Percentiles rank a stretch among this genome's conserved stretches.
Evolutionary conservation across 495 filamentous ascomycete genomes (phyloP).

Genomic region (Rhizodiscina lignyota): DNA sequence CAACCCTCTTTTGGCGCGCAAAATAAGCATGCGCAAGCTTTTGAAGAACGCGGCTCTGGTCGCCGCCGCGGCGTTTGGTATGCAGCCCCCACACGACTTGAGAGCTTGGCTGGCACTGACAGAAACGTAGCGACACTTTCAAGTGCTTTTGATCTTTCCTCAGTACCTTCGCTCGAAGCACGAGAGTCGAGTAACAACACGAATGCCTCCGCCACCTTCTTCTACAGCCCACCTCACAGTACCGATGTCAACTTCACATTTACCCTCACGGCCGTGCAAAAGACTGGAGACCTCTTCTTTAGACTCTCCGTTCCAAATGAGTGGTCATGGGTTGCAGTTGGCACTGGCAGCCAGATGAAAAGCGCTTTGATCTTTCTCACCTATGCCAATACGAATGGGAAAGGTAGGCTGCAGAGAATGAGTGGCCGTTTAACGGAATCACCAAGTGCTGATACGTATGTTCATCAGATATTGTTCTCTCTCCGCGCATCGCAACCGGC

Average conservation of each 20-base stretch:
- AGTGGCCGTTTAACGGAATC: too few relatives aligned
- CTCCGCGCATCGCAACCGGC: constrained; percentile 26
- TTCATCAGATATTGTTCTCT: constrained; percentile 12
- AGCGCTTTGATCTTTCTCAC: constrained; percentile 33
- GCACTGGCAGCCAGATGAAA: constrained; percentile 35
- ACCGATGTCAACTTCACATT: constrained; percentile 25
- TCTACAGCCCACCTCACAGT: constrained; percentile 8
- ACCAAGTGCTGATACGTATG: neutral
- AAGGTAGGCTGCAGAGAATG: too few relatives aligned
- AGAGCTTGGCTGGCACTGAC: too few relatives aligned
- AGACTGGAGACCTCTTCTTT: constrained; percentile 29
- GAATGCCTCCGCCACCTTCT: constrained; percentile 20
- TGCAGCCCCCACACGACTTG: too few relatives aligned
- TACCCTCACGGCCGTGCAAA: constrained; percentile 27
- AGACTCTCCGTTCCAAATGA: constrained; percentile 26
- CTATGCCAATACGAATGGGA: constrained; percentile 26
- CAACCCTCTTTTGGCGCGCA: too few relatives aligned
- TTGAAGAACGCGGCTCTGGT: too few relatives aligned
- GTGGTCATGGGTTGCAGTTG: constrained; percentile 31
- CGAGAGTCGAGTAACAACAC: too few relatives aligned
- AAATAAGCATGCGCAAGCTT: too few relatives aligned
- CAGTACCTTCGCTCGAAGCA: too few relatives aligned
- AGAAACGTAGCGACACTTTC: too few relatives aligned
- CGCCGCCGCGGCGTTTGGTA: too few relatives aligned
- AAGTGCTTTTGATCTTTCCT: too few relatives aligned